Conservation (phyloP, 139 green algal species). For the Closterium sp. region DNA sequence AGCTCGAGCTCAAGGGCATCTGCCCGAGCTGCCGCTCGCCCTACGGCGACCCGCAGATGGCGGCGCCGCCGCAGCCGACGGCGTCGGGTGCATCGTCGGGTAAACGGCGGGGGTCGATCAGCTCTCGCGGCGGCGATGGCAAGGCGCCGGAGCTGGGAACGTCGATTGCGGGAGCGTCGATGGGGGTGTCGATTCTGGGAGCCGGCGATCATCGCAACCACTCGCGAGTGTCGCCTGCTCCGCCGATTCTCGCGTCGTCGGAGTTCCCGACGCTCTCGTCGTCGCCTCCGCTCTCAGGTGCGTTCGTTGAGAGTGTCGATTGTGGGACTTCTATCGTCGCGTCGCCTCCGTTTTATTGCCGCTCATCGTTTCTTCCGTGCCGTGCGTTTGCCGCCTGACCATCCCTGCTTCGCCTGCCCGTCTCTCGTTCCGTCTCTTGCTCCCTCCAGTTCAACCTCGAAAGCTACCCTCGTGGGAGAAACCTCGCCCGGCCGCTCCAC, state of each 20-base stretch:
- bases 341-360: not conserved
- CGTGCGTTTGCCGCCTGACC: not conserved
- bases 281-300: not conserved
- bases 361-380: not conserved
- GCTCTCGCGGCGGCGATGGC: not conserved
- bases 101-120: not conserved
- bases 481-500: not conserved
- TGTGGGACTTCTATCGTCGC: not conserved
- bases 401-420: not conserved
- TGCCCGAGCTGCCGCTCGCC: constrained; percentile 47
- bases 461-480: not conserved
- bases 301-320: no score
- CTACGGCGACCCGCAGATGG: constrained; percentile 37
- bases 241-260: not conserved
- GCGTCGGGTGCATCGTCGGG: not conserved
- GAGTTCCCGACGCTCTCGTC: not conserved
- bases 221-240: not conserved
- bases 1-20: constrained; percentile 46
- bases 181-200: not conserved
- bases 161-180: not conserved
- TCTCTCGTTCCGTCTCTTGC: not conserved
- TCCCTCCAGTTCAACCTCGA: not conserved
- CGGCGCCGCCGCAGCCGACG: not conserved
- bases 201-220: not conserved
- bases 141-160: not conserved